Conservation (phyloP, 306 rosid species). For the Styphnolobium japonicum region DNA sequence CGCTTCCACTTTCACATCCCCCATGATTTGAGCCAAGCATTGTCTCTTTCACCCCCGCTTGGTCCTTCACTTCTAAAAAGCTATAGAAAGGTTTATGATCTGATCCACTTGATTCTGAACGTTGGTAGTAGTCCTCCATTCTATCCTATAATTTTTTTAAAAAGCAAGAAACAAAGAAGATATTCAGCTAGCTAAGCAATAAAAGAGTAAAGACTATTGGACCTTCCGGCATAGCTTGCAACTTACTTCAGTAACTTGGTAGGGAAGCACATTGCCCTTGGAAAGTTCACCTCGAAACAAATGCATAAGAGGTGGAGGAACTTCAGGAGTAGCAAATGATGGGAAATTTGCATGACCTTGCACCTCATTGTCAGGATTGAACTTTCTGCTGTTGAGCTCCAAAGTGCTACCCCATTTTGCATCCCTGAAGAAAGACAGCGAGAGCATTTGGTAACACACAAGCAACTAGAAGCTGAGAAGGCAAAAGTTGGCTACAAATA, state of each 20-base stretch:
- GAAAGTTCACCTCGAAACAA: slow-evolving; percentile 19
- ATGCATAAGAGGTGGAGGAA: slow-evolving; percentile 35
- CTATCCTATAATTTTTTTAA: slow-evolving; percentile 26
- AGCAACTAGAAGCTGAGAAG: neutral
- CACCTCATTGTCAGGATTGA: slow-evolving; percentile 22
- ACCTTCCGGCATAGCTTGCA: neutral
- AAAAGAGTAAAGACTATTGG: neutral
- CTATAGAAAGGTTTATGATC: slow-evolving; percentile 33
- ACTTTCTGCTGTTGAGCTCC: slow-evolving; percentile 31
- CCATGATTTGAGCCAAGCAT: slow-evolving; percentile 6
- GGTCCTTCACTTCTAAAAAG: slow-evolving; percentile 38
- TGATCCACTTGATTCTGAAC: slow-evolving; percentile 23
- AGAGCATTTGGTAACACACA: neutral
- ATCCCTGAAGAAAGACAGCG: slow-evolving; percentile 29
- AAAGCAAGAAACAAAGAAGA: neutral
- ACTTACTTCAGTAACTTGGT: slow-evolving; percentile 35
- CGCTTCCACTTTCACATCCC: slow-evolving; percentile 24
- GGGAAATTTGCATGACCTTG: slow-evolving; percentile 27
- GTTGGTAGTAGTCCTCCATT: slow-evolving; percentile 13
- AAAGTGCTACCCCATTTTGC: slow-evolving; percentile 36
- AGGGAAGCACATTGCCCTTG: slow-evolving; percentile 25
- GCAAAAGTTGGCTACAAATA: neutral
- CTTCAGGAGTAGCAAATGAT: slow-evolving; percentile 22
- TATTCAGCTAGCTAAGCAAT: neutral
- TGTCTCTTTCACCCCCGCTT: slow-evolving; percentile 6